Evolutionary conservation across 2,329 filamentous ascomycete species (phyloP).

Genomic region (Alternaria novae-zelandiae): DNA sequence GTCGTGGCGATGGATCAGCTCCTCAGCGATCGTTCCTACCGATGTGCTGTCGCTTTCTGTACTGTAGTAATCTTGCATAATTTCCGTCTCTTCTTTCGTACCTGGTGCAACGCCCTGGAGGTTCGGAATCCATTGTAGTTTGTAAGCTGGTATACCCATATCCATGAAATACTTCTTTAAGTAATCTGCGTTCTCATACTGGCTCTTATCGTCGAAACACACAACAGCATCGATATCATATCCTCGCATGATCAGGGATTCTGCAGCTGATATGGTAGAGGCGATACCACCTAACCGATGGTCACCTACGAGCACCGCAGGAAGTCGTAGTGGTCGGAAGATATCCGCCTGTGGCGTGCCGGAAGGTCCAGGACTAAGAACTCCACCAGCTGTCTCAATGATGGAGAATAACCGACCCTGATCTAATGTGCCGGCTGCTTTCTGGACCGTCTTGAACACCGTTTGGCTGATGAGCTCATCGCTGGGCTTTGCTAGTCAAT

Average conservation of each 20-base stretch:
- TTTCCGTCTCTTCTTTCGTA: conserved; percentile 57
- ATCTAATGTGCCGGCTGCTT: conserved; percentile 13
- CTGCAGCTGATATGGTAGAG: conserved; percentile 78
- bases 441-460: conserved; percentile 20
- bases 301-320: conserved; percentile 77
- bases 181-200: conserved; percentile 73
- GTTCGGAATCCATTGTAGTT: conserved; percentile 65
- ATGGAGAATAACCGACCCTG: conserved; percentile 56
- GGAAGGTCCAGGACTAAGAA: conserved; percentile 78
- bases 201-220: conserved; percentile 68
- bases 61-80: conserved; percentile 70
- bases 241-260: conserved; percentile 77
- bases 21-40: conserved; percentile 56
- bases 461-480: conserved; percentile 29
- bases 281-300: conserved; percentile 79
- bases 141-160: conserved; percentile 62
- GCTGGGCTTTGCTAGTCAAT: conserved; percentile 27
- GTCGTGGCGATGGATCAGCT: conserved; percentile 62
- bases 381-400: conserved; percentile 82
- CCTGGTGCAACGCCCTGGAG: conserved; percentile 34
- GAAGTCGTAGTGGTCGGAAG: conserved; percentile 75
- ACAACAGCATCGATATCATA: conserved; percentile 76
- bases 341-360: conserved; percentile 79
- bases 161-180: conserved; percentile 70
- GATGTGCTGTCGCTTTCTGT: conserved; percentile 43